A percentile compares a stretch with the other conserved stretches of the same genome.
Conservation (phyloP, 2,329 filamentous ascomycete species). For the Sclerotinia spermophila region DNA sequence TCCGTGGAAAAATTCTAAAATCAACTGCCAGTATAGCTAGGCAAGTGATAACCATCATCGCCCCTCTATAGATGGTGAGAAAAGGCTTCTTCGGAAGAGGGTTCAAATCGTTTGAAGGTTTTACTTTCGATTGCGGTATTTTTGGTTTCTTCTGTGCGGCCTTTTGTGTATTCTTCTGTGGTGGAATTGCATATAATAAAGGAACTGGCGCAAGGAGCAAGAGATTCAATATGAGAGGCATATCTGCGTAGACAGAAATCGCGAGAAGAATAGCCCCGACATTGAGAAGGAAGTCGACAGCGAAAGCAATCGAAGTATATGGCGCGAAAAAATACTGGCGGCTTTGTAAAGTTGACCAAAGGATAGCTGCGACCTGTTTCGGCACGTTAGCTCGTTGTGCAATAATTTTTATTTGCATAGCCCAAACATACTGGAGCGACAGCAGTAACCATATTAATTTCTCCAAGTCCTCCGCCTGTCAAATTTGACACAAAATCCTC, state of each 20-base stretch:
- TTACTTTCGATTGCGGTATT: conserved; percentile 43
- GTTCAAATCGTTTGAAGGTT: conserved; percentile 40
- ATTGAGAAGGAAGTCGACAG: conserved; percentile 85
- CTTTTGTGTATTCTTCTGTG: conserved; percentile 24
- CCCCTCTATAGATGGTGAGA: conserved; percentile 83
- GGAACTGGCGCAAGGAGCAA: conserved; percentile 68
- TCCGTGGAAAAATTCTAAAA: conserved; percentile 85
- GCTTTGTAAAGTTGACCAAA: conserved; percentile 87
- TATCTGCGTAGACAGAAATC: conserved; percentile 76
- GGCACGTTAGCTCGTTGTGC: conserved; percentile 19
- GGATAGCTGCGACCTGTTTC: conserved; percentile 67
- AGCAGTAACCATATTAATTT: conserved; percentile 83
- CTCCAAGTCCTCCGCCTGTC: conserved; percentile 73
- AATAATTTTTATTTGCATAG: conserved; percentile 20
- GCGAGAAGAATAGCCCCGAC: conserved; percentile 78
- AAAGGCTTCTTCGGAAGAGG: conserved; percentile 82
- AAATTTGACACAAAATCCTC: conserved; percentile 94
- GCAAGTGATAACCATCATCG: conserved; percentile 88
- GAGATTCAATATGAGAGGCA: conserved; percentile 68
- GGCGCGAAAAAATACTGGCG: conserved; percentile 79
- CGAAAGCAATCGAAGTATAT: conserved; percentile 63
- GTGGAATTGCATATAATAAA: conserved; percentile 54
- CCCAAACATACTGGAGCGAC: conserved; percentile 70
- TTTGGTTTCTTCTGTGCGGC: conserved; percentile 47
- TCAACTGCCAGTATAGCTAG: conserved; percentile 94